phyloP scores from a whole-genome alignment of 2,329 filamentous ascomycete species.

The Ceratocystis colombiana region DNA sequence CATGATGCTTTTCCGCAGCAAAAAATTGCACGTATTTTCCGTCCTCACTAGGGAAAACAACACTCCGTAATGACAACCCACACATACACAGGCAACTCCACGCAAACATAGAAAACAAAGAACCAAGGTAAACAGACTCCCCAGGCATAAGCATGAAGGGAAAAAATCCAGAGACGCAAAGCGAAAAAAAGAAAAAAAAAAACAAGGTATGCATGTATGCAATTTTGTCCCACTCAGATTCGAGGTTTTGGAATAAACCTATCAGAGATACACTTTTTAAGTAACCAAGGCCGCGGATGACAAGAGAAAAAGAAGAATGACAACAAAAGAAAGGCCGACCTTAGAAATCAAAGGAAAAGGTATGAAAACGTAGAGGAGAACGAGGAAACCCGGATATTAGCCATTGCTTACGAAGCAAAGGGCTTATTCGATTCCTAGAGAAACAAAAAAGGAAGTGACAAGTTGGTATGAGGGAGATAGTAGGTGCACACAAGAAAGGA shows the following conservation, averaged over 20 bases:
- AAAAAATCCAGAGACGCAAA: conserved; percentile 4
- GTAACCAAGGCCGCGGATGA: neutral
- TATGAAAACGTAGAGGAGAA: neutral
- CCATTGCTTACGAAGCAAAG: neutral
- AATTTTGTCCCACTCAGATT: neutral
- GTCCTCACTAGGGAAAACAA: neutral
- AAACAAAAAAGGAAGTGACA: neutral
- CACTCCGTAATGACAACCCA: conserved; percentile 3
- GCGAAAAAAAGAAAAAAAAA: conserved; percentile 11
- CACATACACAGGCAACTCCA: conserved; percentile 17
- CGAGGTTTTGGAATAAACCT: neutral
- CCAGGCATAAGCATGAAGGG: conserved; percentile 3
- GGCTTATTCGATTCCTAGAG: neutral
- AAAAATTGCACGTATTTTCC: neutral
- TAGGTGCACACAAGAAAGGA: neutral
- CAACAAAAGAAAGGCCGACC: neutral
- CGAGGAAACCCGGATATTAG: neutral
- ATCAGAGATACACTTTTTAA: neutral
- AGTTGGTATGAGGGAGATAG: neutral
- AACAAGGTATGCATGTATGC: neutral
- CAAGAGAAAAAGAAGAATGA: neutral
- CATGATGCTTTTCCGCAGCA: neutral
- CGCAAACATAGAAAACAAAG: neutral
- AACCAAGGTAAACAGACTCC: conserved; percentile 11
- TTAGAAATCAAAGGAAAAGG: neutral